Evolutionary conservation across 1,284 basidiomycete species (phyloP).

Genomic region (Hemileia vastatrix): DNA sequence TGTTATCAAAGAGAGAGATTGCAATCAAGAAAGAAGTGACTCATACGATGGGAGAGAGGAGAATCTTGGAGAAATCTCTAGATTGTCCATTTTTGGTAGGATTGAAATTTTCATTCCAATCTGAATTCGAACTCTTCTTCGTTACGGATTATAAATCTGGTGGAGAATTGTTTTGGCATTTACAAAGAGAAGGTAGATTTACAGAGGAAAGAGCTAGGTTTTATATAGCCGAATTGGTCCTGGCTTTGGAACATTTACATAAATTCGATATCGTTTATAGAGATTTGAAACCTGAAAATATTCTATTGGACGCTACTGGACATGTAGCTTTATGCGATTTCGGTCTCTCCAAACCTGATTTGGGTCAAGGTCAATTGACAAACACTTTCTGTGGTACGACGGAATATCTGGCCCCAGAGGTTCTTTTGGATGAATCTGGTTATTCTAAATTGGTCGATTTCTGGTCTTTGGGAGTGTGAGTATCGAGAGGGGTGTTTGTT

Average conservation of each 20-base stretch:
- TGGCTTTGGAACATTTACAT: conserved; percentile 39
- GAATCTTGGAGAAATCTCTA: conserved; percentile 46
- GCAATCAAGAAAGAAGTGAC: conserved; percentile 41
- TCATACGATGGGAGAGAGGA: conserved; percentile 46
- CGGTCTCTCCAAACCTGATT: conserved; percentile 44
- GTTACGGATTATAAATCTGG: conserved; percentile 48
- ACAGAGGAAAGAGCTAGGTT: conserved; percentile 37
- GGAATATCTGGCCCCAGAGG: conserved; percentile 46
- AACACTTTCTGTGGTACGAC: conserved; percentile 47
- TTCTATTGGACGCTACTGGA: conserved; percentile 40
- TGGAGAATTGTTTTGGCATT: conserved; percentile 46
- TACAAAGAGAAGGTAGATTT: conserved; percentile 41
- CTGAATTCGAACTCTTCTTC: conserved; percentile 44
- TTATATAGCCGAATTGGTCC: conserved; percentile 41
- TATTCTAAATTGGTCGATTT: conserved; percentile 47
- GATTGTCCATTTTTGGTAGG: conserved; percentile 47
- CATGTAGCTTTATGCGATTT: conserved; percentile 43
- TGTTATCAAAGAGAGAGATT: conserved; percentile 45
- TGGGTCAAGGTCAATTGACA: conserved; percentile 42
- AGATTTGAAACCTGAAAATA: conserved; percentile 38
- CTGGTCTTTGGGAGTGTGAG: conserved; percentile 46
- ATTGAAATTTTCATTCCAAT: conserved; percentile 47
- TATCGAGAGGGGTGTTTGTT: conserved; percentile 34
- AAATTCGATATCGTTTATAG: conserved; percentile 37
- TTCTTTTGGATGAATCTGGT: conserved; percentile 43